A percentile compares a stretch with the other conserved stretches of the same genome.
phyloP scores from a whole-genome alignment of 2,329 filamentous ascomycete species.

The Plenodomus biglobosus region DNA sequence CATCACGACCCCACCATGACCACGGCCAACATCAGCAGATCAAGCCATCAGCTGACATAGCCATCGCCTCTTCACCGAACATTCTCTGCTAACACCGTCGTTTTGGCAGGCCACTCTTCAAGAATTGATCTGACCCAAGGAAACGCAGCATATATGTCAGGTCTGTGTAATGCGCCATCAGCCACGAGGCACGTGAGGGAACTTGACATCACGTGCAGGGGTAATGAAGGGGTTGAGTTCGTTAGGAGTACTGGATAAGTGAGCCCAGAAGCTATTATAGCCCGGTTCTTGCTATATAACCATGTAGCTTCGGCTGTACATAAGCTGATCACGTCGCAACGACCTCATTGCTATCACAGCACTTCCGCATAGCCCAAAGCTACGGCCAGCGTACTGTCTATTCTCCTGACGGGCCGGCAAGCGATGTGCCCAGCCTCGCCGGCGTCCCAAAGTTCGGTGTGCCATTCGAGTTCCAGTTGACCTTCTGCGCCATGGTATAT shows the following conservation, averaged over 20 bases:
- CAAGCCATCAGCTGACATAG: no score
- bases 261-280: no score
- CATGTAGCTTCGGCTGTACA: neutral
- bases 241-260: neutral
- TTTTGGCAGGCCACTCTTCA: neutral
- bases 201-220: neutral
- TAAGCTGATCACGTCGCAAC: neutral
- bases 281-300: no score
- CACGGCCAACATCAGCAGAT: no score
- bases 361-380: neutral
- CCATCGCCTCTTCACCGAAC: no score
- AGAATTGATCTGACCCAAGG: neutral
- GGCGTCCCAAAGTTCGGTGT: slow-evolving; percentile 55
- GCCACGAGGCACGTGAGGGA: neutral
- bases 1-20: no score
- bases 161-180: neutral
- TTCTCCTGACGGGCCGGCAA: slow-evolving; percentile 43
- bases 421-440: slow-evolving; percentile 30
- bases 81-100: no score
- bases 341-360: no score
- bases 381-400: slow-evolving; percentile 1
- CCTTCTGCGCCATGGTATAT: slow-evolving; percentile 57
- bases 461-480: slow-evolving; percentile 56
- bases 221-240: neutral
- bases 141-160: neutral